phyloP scores from a whole-genome alignment of 2,329 filamentous ascomycete species.

The Exophiala lecanii-corni region DNA sequence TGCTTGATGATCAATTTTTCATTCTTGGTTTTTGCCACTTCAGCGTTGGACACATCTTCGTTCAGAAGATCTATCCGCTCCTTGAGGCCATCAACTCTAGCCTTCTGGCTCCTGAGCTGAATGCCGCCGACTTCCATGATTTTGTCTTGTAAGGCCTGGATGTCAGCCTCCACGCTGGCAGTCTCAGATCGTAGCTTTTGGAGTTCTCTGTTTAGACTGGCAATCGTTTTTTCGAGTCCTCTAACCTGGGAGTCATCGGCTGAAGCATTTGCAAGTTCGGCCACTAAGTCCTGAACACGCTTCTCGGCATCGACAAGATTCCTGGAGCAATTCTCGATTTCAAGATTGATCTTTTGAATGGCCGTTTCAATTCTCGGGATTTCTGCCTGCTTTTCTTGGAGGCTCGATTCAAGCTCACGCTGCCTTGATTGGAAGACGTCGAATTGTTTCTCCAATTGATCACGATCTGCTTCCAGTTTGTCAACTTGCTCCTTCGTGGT shows the following conservation, averaged over 20 bases:
- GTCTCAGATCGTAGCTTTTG: slow-evolving; percentile 77
- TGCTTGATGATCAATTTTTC: slow-evolving; percentile 89
- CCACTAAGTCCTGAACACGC: slow-evolving; percentile 76
- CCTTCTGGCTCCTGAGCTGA: slow-evolving; percentile 81
- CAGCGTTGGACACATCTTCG: slow-evolving; percentile 78
- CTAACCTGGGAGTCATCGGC: slow-evolving; percentile 70
- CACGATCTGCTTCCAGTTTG: slow-evolving; percentile 82
- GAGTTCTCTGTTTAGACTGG: slow-evolving; percentile 70
- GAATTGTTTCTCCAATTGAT: slow-evolving; percentile 77
- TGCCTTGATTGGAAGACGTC: slow-evolving; percentile 80
- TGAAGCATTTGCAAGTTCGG: slow-evolving; percentile 75
- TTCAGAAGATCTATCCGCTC: slow-evolving; percentile 75
- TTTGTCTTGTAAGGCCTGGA: slow-evolving; percentile 87
- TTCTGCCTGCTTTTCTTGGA: slow-evolving; percentile 68
- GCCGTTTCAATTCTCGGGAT: slow-evolving; percentile 83
- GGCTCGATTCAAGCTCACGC: slow-evolving; percentile 67
- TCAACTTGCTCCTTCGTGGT: slow-evolving; percentile 81
- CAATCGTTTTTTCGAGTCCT: slow-evolving; percentile 71
- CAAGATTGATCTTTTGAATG: slow-evolving; percentile 84
- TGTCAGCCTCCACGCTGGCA: slow-evolving; percentile 85
- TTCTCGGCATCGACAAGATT: slow-evolving; percentile 81
- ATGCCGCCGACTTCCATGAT: slow-evolving; percentile 98
- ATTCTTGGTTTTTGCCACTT: slow-evolving; percentile 84
- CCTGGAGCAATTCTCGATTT: slow-evolving; percentile 78
- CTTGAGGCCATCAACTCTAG: slow-evolving; percentile 84